These are phyloP conservation scores for Polytrichum commune DNA, from an alignment of 225 moss, liverwort and hornwort species.

Conservation along the genomic window DNA sequence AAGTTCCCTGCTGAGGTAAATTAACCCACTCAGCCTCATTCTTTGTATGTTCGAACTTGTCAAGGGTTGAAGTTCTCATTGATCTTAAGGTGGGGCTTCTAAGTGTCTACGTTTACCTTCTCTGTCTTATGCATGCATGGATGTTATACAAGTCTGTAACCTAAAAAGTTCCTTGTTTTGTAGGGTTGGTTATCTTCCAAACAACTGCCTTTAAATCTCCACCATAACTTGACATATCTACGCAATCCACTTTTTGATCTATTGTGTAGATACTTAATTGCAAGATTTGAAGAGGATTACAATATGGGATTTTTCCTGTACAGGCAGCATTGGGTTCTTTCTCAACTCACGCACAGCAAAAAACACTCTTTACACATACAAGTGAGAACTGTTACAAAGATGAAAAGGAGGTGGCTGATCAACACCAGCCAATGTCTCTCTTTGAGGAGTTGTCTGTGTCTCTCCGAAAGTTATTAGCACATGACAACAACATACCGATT, in stretches of 20 bases:
- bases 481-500: constrained; percentile 45
- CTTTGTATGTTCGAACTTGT: neutral
- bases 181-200: no score
- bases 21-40: neutral
- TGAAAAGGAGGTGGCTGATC: constrained; percentile 24
- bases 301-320: neutral
- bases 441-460: constrained; percentile 86
- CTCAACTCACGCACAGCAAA: constrained; percentile 27
- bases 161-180: no score
- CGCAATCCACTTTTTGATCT: no score
- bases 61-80: neutral
- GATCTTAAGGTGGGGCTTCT: no score
- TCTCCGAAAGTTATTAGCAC: constrained; percentile 57
- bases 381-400: constrained; percentile 31
- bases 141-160: no score
- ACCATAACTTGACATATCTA: no score
- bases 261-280: no score
- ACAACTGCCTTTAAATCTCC: no score
- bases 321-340: constrained; percentile 25
- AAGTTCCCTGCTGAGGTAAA: constrained; percentile 51
- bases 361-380: constrained; percentile 21
- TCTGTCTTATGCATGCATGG: no score
- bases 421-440: constrained; percentile 51
- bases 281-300: neutral
- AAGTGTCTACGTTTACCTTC: no score